Evolutionary conservation across 805 yeast genomes (phyloP), one percentile per base, ranked within the genome.

Genomic region (Candida hungchunana): DNA sequence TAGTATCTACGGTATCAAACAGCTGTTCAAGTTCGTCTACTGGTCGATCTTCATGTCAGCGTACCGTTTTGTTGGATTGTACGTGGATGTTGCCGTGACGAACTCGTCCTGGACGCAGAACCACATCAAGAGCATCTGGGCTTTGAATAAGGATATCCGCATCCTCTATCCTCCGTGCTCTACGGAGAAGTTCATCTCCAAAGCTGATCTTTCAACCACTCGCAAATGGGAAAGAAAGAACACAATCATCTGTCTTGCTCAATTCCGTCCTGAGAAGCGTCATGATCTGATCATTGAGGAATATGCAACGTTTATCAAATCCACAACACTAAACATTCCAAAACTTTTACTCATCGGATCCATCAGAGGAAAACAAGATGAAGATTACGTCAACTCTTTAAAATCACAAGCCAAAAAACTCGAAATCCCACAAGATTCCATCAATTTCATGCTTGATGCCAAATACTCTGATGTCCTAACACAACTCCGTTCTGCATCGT

Each of bases 191-290:
- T 57, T 73, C 32, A 55, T 62, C 14, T 46, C 47, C 18, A 50
- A 17, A 31, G 48, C 17, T 26, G 43, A 46, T 16, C 18, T 43
- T 13, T n/a, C n/a, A n/a, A 36, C 35, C 7, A 35, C 59, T 12
- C 35, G 36, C 16, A 53, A 32, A 4, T 36, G 53, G 40, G 21
- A 40, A 7, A 59, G 56, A 53, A 78, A 55, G 42, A 64, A 48
- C 51, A 53, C 44, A 48, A 58, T 48, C 51, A 50, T 67, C 1
- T 61, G 60, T 37, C 63, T 93, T 31, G 97, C 97, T 0, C 99
- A 93, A 60, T 93, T 85, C 62, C 75, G 99, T 40, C 93, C 96
- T 2, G 99, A 93, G 57, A 93, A 93, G 60, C 75, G 98, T 43
- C 97, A 93, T 56, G 69, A 62, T 18, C 63, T 93, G 34, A 72